Conservation (phyloP, 1,284 basidiomycete species). For the Anthracocystis panici-leucophaei region DNA sequence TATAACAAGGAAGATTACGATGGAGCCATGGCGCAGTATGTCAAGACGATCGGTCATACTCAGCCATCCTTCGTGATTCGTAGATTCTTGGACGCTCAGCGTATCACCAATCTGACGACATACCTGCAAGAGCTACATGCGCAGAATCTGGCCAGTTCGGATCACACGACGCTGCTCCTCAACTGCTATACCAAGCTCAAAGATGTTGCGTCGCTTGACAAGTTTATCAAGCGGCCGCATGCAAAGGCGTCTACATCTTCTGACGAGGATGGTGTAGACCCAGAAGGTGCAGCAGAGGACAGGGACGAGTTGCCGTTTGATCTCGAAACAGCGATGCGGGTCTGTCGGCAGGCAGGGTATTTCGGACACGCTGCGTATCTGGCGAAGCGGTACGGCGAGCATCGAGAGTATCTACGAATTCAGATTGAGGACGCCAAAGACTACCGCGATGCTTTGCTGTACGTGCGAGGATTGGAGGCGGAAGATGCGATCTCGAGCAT, state of each 20-base stretch:
- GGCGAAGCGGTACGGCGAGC: constrained; percentile 87
- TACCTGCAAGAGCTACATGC: constrained; percentile 96
- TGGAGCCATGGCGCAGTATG: constrained; percentile 89
- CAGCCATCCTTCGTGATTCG: constrained; percentile 96
- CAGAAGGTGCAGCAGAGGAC: constrained; percentile 70
- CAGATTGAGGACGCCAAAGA: constrained; percentile 92
- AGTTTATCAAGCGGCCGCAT: constrained; percentile 79
- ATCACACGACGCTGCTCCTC: constrained; percentile 86
- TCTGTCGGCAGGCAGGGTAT: constrained; percentile 95
- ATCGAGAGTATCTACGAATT: constrained; percentile 92
- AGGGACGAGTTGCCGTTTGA: constrained; percentile 86
- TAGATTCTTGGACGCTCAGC: constrained; percentile 94
- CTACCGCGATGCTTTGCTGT: constrained; percentile 83
- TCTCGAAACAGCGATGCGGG: constrained; percentile 93
- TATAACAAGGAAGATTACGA: constrained; percentile 93
- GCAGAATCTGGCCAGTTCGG: constrained; percentile 88
- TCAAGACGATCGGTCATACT: constrained; percentile 87
- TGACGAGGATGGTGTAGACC: constrained; percentile 60
- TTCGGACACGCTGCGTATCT: constrained; percentile 94
- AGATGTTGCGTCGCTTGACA: constrained; percentile 86
- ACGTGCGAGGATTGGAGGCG: constrained; percentile 81
- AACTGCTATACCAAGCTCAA: constrained; percentile 94
- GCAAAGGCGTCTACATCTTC: constrained; percentile 7
- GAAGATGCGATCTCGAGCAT: constrained; percentile 73
- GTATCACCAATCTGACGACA: constrained; percentile 92